phyloP scores from a whole-genome alignment of 495 filamentous ascomycete species.

The Lindgomyces ingoldianus region DNA sequence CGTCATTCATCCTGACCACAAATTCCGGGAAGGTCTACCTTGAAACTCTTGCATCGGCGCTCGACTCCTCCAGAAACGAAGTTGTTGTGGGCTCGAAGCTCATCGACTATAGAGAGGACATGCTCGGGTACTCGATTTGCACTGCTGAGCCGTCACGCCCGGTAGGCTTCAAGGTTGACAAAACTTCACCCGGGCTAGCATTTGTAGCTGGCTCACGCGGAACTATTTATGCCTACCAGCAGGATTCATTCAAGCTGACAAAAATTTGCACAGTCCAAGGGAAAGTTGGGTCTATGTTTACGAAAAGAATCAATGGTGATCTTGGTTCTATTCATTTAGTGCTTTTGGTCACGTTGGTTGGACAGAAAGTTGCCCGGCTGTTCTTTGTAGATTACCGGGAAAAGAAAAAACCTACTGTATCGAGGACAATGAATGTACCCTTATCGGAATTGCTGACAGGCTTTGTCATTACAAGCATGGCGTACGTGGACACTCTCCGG shows the following conservation, averaged over 20 bases:
- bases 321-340: neutral
- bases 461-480: slow-evolving; percentile 48
- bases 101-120: slow-evolving; percentile 14
- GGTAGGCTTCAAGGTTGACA: slow-evolving; percentile 30
- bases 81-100: neutral
- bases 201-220: slow-evolving; percentile 34
- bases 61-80: neutral
- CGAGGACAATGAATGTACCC: slow-evolving; percentile 1
- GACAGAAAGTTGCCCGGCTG: slow-evolving; percentile 28
- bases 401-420: neutral
- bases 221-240: slow-evolving; percentile 23
- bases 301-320: neutral
- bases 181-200: neutral
- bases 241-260: neutral
- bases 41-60: neutral
- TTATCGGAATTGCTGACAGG: slow-evolving; percentile 17
- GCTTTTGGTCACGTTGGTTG: slow-evolving; percentile 27
- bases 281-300: slow-evolving; percentile 59
- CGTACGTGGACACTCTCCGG: slow-evolving; percentile 40
- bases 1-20: slow-evolving; percentile 30
- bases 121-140: slow-evolving; percentile 32
- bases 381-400: slow-evolving; percentile 9
- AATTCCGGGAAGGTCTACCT: slow-evolving; percentile 32
- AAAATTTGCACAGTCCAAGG: slow-evolving; percentile 28
- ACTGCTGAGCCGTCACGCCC: neutral